Percentiles rank a stretch among this genome's conserved stretches.
phyloP scores from a whole-genome alignment of 495 filamentous ascomycete genomes.

The Xylaria telfairii region DNA sequence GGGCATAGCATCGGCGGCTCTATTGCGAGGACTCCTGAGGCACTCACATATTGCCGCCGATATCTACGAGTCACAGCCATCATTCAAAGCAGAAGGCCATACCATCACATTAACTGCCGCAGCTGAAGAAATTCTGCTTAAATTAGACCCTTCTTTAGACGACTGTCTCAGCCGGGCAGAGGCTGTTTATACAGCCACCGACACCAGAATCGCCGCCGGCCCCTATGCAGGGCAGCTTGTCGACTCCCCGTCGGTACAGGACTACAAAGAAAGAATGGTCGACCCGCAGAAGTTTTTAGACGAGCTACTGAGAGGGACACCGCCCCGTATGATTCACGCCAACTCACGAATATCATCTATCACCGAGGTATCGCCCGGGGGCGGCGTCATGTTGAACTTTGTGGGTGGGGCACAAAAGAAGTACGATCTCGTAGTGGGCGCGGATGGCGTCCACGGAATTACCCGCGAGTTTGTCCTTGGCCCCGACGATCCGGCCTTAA shows the following conservation, averaged over 20 bases:
- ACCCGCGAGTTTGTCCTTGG: conserved; percentile 36
- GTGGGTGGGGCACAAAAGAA: conserved; percentile 34
- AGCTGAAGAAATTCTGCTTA: conserved; percentile 29
- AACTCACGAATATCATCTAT: conserved; percentile 32
- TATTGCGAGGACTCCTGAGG: conserved; percentile 38
- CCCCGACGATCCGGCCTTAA: conserved; percentile 23
- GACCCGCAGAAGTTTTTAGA: conserved; percentile 32
- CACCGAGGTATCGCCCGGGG: conserved; percentile 22
- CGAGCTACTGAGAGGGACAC: conserved; percentile 32
- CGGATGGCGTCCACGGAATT: conserved; percentile 34
- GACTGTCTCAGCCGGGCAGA: conserved; percentile 36
- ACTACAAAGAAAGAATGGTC: conserved; percentile 25
- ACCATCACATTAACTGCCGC: conserved; percentile 33
- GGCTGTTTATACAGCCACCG: conserved; percentile 27
- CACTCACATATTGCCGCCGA: conserved; percentile 40
- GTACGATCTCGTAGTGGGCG: conserved; percentile 37
- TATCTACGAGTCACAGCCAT: conserved; percentile 41
- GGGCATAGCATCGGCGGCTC: conserved; percentile 37
- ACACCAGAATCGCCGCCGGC: conserved; percentile 28
- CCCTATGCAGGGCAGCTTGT: conserved; percentile 30
- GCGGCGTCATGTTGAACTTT: conserved; percentile 32
- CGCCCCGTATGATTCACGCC: conserved; percentile 34
- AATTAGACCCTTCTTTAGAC: conserved; percentile 34
- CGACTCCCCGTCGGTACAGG: conserved; percentile 15
- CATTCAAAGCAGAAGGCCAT: conserved; percentile 41